Conservation (phyloP, 495 filamentous ascomycete genomes). For the Sphaerosporella brunnea region DNA sequence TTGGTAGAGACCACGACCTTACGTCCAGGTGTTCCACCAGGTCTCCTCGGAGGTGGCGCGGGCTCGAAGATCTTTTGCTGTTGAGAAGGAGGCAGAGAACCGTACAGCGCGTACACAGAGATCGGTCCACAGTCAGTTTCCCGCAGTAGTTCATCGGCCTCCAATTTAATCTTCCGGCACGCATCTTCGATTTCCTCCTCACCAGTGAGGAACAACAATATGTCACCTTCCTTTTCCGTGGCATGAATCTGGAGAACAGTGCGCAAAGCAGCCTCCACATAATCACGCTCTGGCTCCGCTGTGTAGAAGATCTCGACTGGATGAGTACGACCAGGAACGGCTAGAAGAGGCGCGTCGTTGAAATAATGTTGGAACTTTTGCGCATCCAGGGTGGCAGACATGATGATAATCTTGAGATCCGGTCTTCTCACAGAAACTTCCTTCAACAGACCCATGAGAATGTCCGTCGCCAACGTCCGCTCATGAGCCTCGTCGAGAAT, state of each 20-base stretch:
- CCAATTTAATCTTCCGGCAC: conserved; percentile 70
- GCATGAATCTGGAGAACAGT: conserved; percentile 95
- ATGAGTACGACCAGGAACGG: conserved; percentile 87
- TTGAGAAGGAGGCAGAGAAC: conserved; percentile 73
- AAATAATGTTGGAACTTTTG: conserved; percentile 99
- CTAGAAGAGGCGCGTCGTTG: conserved; percentile 76
- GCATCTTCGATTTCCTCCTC: conserved; percentile 99
- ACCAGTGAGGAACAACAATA: conserved; percentile 88
- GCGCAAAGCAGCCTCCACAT: conserved; percentile 82
- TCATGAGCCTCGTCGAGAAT: conserved; percentile 98
- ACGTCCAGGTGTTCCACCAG: conserved; percentile 71
- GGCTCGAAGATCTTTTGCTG: conserved; percentile 92
- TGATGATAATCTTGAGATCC: conserved; percentile 92
- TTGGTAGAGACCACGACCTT: conserved; percentile 94
- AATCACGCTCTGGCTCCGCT: conserved; percentile 86
- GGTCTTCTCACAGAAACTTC: conserved; percentile 58
- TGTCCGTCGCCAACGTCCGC: conserved; percentile 84
- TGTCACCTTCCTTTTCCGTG: conserved; percentile 80
- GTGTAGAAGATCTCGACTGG: conserved; percentile 99
- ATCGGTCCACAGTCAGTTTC: conserved; percentile 83
- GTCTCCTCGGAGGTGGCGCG: conserved; percentile 51
- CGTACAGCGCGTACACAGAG: conserved; percentile 84
- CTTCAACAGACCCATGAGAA: conserved; percentile 88
- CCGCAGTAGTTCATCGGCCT: conserved; percentile 75
- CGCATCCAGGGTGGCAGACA: conserved; percentile 93